These are phyloP conservation scores for Cucumis variabilis DNA, from an alignment of 331 rosid genomes.

Conservation along the genomic window DNA sequence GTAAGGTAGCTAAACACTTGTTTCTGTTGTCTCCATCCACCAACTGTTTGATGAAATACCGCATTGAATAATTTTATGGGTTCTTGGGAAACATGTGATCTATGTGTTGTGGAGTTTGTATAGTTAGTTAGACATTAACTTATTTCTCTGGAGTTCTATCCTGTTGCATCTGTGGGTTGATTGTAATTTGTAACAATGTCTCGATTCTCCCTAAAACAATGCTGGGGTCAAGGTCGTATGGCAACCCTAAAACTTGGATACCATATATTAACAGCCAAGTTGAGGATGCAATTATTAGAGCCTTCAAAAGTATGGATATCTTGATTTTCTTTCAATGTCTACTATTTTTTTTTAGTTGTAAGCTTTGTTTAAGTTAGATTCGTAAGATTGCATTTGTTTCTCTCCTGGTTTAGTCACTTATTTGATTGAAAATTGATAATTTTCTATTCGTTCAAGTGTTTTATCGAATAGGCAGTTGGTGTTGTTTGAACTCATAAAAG, in stretches of 20 bases:
- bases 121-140: background rate
- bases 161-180: constrained; percentile 10
- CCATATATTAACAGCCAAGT: constrained; percentile 70
- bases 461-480: background rate
- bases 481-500: background rate
- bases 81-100: background rate
- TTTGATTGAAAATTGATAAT: background rate
- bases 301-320: constrained; percentile 81
- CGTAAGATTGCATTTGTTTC: background rate
- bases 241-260: constrained; percentile 42
- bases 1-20: constrained; percentile 13
- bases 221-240: constrained; percentile 31
- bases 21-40: background rate
- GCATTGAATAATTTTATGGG: background rate
- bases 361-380: constrained; percentile 3
- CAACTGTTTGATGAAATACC: constrained; percentile 20
- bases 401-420: background rate
- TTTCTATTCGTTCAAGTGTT: background rate
- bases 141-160: background rate
- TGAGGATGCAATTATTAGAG: constrained; percentile 95
- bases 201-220: background rate
- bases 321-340: background rate
- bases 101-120: background rate
- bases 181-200: background rate
- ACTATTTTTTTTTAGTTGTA: background rate